These are phyloP conservation scores for Aphanocladium album DNA, from an alignment of 2,329 filamentous ascomycete genomes.

Conservation along the genomic window DNA sequence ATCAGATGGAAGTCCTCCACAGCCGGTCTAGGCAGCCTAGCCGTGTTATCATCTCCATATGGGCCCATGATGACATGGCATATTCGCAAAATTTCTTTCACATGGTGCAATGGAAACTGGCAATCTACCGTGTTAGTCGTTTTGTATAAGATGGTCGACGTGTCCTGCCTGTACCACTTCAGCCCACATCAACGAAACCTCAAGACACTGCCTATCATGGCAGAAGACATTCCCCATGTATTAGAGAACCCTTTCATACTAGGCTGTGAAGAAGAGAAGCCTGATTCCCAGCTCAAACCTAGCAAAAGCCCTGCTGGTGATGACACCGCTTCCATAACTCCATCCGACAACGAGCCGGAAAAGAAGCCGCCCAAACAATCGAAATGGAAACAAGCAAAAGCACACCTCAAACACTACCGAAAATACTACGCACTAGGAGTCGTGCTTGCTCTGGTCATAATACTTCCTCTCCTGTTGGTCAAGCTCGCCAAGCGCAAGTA, in stretches of 20 bases:
- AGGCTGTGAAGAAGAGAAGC: background rate
- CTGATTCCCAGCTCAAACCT: background rate
- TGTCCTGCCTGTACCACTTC: background rate
- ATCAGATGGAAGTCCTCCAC: too few relatives aligned
- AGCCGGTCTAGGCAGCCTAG: too few relatives aligned
- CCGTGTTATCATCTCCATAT: too few relatives aligned
- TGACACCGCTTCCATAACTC: background rate
- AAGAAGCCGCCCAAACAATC: background rate
- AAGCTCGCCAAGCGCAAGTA: slow-evolving; percentile 1
- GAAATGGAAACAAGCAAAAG: background rate
- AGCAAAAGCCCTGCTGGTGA: background rate
- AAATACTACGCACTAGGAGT: background rate
- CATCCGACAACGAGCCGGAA: background rate
- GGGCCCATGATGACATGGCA: too few relatives aligned
- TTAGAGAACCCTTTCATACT: background rate
- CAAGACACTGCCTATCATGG: background rate
- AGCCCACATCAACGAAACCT: background rate
- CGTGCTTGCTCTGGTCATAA: background rate
- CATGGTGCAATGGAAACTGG: too few relatives aligned
- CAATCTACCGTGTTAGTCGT: too few relatives aligned
- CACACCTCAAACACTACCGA: background rate
- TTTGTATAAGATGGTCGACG: background rate
- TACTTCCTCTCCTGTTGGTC: slow-evolving; percentile 8
- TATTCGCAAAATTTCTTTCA: too few relatives aligned
- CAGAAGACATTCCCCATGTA: background rate